phyloP scores from a whole-genome alignment of 2,329 filamentous ascomycete genomes.

The Nothophaeocryptopus gaeumannii region DNA sequence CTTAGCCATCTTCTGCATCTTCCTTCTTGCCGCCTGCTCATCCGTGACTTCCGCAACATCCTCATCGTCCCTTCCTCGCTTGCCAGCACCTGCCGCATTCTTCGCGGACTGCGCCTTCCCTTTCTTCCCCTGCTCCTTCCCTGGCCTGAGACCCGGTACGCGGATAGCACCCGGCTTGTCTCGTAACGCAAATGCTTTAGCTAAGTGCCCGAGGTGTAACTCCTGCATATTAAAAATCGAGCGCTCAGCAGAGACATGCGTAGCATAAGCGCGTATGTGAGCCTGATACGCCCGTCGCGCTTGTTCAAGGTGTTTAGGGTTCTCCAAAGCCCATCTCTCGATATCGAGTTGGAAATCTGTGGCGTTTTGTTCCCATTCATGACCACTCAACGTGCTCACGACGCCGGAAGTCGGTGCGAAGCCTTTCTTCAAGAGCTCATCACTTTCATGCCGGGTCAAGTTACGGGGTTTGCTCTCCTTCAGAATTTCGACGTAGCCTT shows the following conservation, averaged over 20 bases:
- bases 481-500: slow-evolving; percentile 80
- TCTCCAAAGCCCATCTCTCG: slow-evolving; percentile 63
- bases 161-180: slow-evolving; percentile 82
- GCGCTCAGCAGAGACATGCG: slow-evolving; percentile 82
- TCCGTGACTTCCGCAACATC: slow-evolving; percentile 34
- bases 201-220: slow-evolving; percentile 86
- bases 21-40: slow-evolving; percentile 48
- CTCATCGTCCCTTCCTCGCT: slow-evolving; percentile 29
- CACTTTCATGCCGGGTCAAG: slow-evolving; percentile 55
- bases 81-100: slow-evolving; percentile 31
- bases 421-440: slow-evolving; percentile 66
- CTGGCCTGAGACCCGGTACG: slow-evolving; percentile 50
- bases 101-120: slow-evolving; percentile 38
- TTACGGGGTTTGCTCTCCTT: slow-evolving; percentile 65
- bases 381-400: slow-evolving; percentile 29
- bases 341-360: slow-evolving; percentile 66
- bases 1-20: slow-evolving; percentile 50
- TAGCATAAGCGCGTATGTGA: slow-evolving; percentile 91
- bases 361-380: slow-evolving; percentile 62
- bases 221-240: slow-evolving; percentile 87
- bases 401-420: slow-evolving; percentile 47
- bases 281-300: slow-evolving; percentile 85
- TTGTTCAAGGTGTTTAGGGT: slow-evolving; percentile 70
- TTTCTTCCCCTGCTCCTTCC: slow-evolving; percentile 47
- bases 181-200: slow-evolving; percentile 87